phyloP scores from a whole-genome alignment of 1,139 yeast species.

The Yamadazyma jaroonii region DNA sequence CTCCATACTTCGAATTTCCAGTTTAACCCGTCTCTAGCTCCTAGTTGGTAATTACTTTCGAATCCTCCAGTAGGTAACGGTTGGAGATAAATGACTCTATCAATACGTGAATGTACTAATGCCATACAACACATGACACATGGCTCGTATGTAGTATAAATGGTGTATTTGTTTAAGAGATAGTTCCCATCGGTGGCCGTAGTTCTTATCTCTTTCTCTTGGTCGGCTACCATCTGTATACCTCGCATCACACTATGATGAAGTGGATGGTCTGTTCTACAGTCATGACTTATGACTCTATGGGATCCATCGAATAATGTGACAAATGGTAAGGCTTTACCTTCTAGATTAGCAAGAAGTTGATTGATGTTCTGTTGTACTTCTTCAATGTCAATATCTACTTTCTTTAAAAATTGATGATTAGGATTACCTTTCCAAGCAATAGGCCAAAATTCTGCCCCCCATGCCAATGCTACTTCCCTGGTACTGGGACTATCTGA shows the following conservation, averaged over 20 bases:
- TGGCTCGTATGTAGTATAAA: slow-evolving; percentile 92
- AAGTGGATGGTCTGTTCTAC: slow-evolving; percentile 40
- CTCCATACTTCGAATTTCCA: slow-evolving; percentile 81
- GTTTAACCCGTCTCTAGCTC: slow-evolving; percentile 66
- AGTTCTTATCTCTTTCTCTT: slow-evolving; percentile 37
- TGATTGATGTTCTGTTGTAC: slow-evolving; percentile 39
- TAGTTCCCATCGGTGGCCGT: slow-evolving; percentile 36
- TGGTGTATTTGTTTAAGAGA: slow-evolving; percentile 72
- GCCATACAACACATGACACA: slow-evolving; percentile 99
- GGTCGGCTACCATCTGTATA: slow-evolving; percentile 55
- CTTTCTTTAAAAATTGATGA: slow-evolving; percentile 62
- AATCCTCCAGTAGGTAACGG: slow-evolving; percentile 44
- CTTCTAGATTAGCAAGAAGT: slow-evolving; percentile 3
- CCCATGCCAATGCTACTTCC: slow-evolving; percentile 64
- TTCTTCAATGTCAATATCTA: slow-evolving; percentile 43
- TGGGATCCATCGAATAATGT: slow-evolving; percentile 7
- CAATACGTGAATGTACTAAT: slow-evolving; percentile 81
- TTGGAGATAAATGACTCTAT: slow-evolving; percentile 60
- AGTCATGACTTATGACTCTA: slow-evolving; percentile 22
- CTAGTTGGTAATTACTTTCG: slow-evolving; percentile 71
- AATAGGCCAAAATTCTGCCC: slow-evolving; percentile 74
- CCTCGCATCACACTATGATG: slow-evolving; percentile 76
- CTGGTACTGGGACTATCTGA: slow-evolving; percentile 49
- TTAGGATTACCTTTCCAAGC: slow-evolving; percentile 93
- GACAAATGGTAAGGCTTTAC: too few species aligned